Conservation (phyloP, 2,329 filamentous ascomycete genomes). For the Epicoccum nigrum region DNA sequence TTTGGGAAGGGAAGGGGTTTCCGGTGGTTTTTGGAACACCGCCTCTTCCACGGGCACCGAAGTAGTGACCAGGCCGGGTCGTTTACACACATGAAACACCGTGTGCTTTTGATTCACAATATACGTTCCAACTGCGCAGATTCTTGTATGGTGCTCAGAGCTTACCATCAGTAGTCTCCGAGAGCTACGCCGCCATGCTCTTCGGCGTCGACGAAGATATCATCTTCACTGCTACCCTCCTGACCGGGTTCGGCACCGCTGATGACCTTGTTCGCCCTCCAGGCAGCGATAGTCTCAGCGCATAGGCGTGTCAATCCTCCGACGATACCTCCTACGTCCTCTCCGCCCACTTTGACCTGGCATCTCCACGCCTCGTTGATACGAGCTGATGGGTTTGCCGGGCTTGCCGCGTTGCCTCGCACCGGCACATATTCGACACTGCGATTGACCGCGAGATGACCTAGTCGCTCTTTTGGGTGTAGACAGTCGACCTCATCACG, state of each 20-base stretch:
- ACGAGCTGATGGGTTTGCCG: background rate
- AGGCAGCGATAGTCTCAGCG: slow-evolving; percentile 50
- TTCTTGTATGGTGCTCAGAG: background rate
- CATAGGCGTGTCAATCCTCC: slow-evolving; percentile 44
- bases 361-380: slow-evolving; percentile 33
- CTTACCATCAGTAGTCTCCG: slow-evolving; percentile 5
- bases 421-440: slow-evolving; percentile 60
- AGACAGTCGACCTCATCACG: slow-evolving; percentile 58
- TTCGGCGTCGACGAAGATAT: slow-evolving; percentile 9
- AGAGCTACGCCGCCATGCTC: background rate
- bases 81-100: background rate
- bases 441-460: slow-evolving; percentile 60
- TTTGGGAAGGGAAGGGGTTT: background rate
- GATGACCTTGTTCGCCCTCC: slow-evolving; percentile 35
- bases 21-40: slow-evolving; percentile 5
- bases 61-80: background rate
- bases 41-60: slow-evolving; percentile 16
- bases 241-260: slow-evolving; percentile 13
- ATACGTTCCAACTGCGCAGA: background rate
- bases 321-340: slow-evolving; percentile 41
- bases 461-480: slow-evolving; percentile 72
- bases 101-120: background rate
- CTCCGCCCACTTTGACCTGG: slow-evolving; percentile 44
- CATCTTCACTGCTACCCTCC: slow-evolving; percentile 16
- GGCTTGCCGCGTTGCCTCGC: slow-evolving; percentile 5